Evolutionary conservation across 768 basidiomycete genomes (phyloP).

Genomic region (Mycena epipterygia): DNA sequence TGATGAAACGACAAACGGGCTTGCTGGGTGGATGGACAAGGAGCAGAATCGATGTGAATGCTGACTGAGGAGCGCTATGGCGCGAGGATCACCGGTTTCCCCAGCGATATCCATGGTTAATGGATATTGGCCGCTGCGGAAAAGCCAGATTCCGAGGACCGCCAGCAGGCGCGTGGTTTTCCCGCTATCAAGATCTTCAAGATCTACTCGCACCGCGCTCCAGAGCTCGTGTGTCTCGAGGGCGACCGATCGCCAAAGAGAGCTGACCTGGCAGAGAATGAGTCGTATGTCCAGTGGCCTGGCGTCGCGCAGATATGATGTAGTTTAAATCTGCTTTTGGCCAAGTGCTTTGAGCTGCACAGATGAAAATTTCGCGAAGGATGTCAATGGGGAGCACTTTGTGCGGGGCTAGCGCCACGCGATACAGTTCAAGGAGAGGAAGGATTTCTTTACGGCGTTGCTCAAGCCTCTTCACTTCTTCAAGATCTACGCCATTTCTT

Average conservation of each 20-base stretch:
- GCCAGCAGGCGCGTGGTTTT: background rate
- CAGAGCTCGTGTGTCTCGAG: slow-evolving; percentile 20
- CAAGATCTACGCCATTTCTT: no score
- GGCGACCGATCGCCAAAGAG: background rate
- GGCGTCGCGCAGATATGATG: no score
- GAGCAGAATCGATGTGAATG: background rate
- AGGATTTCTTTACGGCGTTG: no score
- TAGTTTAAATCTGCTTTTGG: no score
- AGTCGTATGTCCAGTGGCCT: background rate
- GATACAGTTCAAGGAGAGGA: no score
- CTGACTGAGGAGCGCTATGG: background rate
- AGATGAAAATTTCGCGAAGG: no score
- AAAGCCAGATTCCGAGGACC: background rate
- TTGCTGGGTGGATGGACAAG: no score
- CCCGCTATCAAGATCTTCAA: background rate
- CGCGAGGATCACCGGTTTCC: background rate
- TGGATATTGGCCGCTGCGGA: background rate
- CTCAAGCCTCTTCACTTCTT: no score
- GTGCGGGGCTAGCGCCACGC: no score
- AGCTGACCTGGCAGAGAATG: background rate
- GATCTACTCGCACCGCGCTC: background rate
- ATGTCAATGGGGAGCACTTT: no score
- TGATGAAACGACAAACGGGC: no score
- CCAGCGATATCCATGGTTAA: background rate
- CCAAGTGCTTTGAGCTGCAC: no score